A percentile compares a stretch with the other conserved stretches of the same genome.
Conservation (phyloP, 163 green algal species). For the Chlorella variabilis region DNA sequence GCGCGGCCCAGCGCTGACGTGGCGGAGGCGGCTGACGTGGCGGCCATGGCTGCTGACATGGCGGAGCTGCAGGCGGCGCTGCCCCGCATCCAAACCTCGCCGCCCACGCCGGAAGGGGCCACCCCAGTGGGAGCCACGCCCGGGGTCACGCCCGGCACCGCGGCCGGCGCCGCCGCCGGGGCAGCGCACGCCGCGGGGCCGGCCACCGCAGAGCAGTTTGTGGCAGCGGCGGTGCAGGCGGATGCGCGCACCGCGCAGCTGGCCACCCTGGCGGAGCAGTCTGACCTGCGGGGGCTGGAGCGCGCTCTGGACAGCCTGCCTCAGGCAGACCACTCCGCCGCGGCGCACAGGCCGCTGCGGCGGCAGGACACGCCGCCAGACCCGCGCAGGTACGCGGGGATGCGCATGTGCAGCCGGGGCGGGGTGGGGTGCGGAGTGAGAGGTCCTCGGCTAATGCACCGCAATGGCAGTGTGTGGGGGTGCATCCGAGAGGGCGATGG, state of each 20-base stretch:
- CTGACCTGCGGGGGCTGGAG: conserved; percentile 85
- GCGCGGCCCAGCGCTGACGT: neutral
- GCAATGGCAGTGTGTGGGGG: no score
- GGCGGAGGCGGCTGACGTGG: conserved; percentile 7
- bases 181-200: no score
- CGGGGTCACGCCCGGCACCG: neutral
- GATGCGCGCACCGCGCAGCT: conserved; percentile 75
- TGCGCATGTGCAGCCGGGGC: no score
- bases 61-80: conserved; percentile 26
- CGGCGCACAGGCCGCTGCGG: neutral
- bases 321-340: neutral
- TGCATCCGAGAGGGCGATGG: no score
- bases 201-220: conserved; percentile 20
- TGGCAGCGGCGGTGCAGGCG: conserved; percentile 19
- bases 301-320: conserved; percentile 69
- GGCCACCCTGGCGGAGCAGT: conserved; percentile 80
- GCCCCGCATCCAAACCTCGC: conserved; percentile 21
- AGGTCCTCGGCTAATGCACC: no score
- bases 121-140: no score
- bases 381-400: conserved; percentile 43
- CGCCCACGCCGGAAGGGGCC: conserved; percentile 21
- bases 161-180: no score
- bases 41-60: neutral
- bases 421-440: neutral
- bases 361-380: conserved; percentile 46